These are phyloP conservation scores for Metschnikowia orientalis DNA, from an alignment of 805 yeast species.

Conservation along the genomic window DNA sequence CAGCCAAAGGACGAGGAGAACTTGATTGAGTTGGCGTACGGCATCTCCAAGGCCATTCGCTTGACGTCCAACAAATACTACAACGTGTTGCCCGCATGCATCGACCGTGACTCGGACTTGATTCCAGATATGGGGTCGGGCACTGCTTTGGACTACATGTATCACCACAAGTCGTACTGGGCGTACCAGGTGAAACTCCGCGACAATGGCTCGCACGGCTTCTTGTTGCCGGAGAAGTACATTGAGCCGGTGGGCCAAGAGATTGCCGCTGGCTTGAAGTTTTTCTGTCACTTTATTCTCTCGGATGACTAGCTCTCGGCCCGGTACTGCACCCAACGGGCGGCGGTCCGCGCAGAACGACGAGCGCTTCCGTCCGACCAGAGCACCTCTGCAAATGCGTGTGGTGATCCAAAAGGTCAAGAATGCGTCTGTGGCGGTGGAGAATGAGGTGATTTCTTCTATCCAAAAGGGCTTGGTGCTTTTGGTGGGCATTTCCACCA, in stretches of 20 bases:
- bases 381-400: slow-evolving; percentile 48
- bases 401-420: slow-evolving; percentile 89
- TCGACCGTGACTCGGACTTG: slow-evolving; percentile 71
- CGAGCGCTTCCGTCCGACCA: neutral
- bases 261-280: slow-evolving; percentile 60
- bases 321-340: neutral
- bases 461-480: slow-evolving; percentile 74
- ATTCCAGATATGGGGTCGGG: slow-evolving; percentile 77
- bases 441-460: slow-evolving; percentile 62
- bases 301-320: slow-evolving; percentile 25
- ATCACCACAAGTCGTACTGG: slow-evolving; percentile 76
- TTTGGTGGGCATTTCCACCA: slow-evolving; percentile 77
- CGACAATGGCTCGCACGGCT: slow-evolving; percentile 81
- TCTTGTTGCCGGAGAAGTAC: slow-evolving; percentile 63
- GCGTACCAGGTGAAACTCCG: slow-evolving; percentile 79
- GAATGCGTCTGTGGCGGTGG: slow-evolving; percentile 84
- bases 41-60: slow-evolving; percentile 70
- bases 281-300: slow-evolving; percentile 47
- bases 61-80: slow-evolving; percentile 59
- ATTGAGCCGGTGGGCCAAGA: slow-evolving; percentile 78
- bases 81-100: slow-evolving; percentile 71
- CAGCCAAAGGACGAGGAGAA: slow-evolving; percentile 79
- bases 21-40: slow-evolving; percentile 75
- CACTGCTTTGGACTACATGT: slow-evolving; percentile 77
- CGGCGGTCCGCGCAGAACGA: neutral